These are phyloP conservation scores for Crithidia acanthocephali DNA, from an alignment of 208 protist species.

Conservation along the genomic window DNA sequence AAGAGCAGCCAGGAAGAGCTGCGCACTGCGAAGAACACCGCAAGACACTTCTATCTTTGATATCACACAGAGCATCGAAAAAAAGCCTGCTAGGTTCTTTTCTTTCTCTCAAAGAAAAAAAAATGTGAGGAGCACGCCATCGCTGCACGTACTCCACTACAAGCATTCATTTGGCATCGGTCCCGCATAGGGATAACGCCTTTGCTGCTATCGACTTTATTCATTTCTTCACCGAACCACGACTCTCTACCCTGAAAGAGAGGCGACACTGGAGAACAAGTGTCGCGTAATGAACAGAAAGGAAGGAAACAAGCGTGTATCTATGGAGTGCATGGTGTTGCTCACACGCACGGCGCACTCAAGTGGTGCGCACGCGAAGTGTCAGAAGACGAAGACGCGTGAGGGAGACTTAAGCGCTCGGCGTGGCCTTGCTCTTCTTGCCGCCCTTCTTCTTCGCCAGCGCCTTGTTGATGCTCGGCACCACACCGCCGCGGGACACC, in stretches of 20 bases:
- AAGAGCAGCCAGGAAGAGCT: too few species aligned
- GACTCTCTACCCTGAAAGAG: background rate
- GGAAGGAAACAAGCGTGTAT: constrained; percentile 22
- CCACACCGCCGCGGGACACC: constrained; percentile 75
- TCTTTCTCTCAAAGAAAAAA: too few species aligned
- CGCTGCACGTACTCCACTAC: too few species aligned
- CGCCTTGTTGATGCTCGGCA: constrained; percentile 84
- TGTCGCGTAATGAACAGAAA: constrained; percentile 14
- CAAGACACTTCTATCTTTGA: too few species aligned
- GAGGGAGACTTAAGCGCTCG: constrained; percentile 47
- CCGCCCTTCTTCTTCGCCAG: constrained; percentile 81
- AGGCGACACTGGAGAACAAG: constrained; percentile 14
- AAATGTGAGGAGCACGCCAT: too few species aligned
- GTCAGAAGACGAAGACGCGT: background rate
- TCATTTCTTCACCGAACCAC: too few species aligned
- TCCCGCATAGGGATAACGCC: too few species aligned
- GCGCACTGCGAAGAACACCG: too few species aligned
- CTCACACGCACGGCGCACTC: background rate
- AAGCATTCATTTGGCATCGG: too few species aligned
- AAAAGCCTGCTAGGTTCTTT: too few species aligned
- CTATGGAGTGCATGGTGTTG: constrained; percentile 4
- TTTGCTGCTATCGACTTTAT: too few species aligned
- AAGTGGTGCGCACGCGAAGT: background rate
- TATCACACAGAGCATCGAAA: too few species aligned
- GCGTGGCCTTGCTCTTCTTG: constrained; percentile 67